A percentile compares a stretch with the other conserved stretches of the same genome.
phyloP scores from a whole-genome alignment of 2,329 filamentous ascomycete genomes.

The Pseudomassariella vexata region DNA sequence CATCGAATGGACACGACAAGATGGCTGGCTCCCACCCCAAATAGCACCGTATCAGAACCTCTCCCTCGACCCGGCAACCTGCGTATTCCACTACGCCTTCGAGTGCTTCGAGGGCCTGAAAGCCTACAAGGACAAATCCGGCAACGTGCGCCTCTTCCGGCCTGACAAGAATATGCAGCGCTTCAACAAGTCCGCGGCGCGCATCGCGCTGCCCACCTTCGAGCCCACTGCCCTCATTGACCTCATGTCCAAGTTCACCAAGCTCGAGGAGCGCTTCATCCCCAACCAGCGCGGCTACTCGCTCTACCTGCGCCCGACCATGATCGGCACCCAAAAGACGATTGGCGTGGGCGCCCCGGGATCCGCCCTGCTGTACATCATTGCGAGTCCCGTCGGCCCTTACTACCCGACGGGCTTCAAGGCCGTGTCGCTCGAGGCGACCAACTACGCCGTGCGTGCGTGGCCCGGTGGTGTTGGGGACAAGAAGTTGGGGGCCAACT shows the following conservation, averaged over 20 bases:
- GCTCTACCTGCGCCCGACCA: conserved; percentile 88
- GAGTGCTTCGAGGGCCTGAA: conserved; percentile 99
- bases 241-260: conserved; percentile 73
- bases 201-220: conserved; percentile 90
- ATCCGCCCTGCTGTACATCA: conserved; percentile 87
- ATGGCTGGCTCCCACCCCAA: conserved; percentile 76
- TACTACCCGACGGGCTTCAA: conserved; percentile 99
- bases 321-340: conserved; percentile 95
- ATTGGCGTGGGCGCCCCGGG: conserved; percentile 90
- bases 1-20: conserved; percentile 81
- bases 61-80: conserved; percentile 89
- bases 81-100: conserved; percentile 98
- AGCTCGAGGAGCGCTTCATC: conserved; percentile 84
- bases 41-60: conserved; percentile 97
- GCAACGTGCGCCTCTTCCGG: conserved; percentile 80
- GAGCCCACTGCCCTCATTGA: conserved; percentile 68
- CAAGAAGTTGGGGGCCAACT: conserved; percentile 98
- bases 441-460: conserved; percentile 91
- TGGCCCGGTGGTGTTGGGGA: conserved; percentile 98
- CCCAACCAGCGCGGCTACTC: conserved; percentile 83
- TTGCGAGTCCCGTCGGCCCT: conserved; percentile 91
- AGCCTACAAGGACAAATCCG: conserved; percentile 84
- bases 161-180: conserved; percentile 95
- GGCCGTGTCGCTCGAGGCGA: conserved; percentile 90
- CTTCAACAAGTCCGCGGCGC: conserved; percentile 82